A percentile compares a stretch with the other conserved stretches of the same genome.
These are phyloP conservation scores for Boletus vermiculosoides DNA, from an alignment of 768 basidiomycete species.

Conservation along the genomic window DNA sequence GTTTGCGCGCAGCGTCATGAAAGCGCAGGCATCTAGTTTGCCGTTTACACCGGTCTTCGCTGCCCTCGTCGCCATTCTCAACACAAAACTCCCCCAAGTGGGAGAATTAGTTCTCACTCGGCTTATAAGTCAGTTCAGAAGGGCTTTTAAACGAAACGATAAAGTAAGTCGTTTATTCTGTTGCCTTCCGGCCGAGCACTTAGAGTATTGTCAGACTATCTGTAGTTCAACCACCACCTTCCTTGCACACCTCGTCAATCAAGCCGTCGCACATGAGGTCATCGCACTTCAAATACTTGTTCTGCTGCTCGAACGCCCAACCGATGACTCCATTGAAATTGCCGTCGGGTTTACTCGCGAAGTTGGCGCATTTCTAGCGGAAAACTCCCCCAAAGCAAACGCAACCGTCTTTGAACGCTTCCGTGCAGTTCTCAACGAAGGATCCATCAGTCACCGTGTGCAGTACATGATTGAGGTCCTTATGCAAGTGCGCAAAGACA, in stretches of 20 bases:
- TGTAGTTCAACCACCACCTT: constrained; percentile 94
- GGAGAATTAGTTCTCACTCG: constrained; percentile 89
- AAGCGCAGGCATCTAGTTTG: constrained; percentile 94
- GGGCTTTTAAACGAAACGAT: constrained; percentile 95
- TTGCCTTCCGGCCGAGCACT: background rate
- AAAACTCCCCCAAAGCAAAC: constrained; percentile 93
- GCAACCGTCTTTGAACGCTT: constrained; percentile 95
- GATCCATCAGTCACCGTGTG: constrained; percentile 89
- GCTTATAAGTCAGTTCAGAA: constrained; percentile 91
- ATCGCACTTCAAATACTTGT: constrained; percentile 94
- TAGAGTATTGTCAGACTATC: constrained; percentile 58
- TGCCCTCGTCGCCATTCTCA: constrained; percentile 89
- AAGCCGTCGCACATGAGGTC: constrained; percentile 90
- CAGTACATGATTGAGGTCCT: constrained; percentile 99
- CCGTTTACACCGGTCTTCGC: constrained; percentile 98
- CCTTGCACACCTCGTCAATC: constrained; percentile 88
- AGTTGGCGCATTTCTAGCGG: constrained; percentile 90
- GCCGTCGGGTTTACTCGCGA: constrained; percentile 97
- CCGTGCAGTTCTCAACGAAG: constrained; percentile 95
- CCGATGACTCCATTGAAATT: constrained; percentile 97
- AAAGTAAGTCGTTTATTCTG: constrained; percentile 58
- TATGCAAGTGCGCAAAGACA: constrained; percentile 99
- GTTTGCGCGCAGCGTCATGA: constrained; percentile 94
- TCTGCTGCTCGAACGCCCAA: constrained; percentile 92
- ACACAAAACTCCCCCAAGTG: constrained; percentile 95